These are phyloP conservation scores for Viola odorata DNA, from an alignment of 345 rosid genomes.

Conservation along the genomic window DNA sequence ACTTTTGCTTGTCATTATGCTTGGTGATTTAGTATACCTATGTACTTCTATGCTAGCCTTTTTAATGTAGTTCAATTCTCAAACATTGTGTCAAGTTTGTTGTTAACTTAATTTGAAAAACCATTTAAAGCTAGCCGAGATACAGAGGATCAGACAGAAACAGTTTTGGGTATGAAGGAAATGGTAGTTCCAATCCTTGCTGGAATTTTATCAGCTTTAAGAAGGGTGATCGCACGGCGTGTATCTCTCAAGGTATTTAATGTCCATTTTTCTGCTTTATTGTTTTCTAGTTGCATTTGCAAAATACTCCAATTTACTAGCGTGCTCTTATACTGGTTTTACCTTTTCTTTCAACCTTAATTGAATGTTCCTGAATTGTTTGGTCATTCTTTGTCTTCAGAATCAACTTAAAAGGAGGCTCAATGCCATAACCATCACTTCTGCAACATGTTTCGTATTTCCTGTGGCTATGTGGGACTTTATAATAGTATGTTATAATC, in stretches of 20 bases:
- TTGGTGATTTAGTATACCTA: too few relatives aligned
- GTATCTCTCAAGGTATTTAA: conserved; percentile 78
- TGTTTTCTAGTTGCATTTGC: conserved; percentile 8
- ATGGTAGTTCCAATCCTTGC: conserved; percentile 82
- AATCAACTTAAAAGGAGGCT: conserved; percentile 88
- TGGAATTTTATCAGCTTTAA: conserved; percentile 88
- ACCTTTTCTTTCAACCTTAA: too few relatives aligned
- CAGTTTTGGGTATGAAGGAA: conserved; percentile 57
- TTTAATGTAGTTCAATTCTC: too few relatives aligned
- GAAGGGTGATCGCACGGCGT: conserved; percentile 92
- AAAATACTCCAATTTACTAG: background rate
- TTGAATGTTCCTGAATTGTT: background rate
- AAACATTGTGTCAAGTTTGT: conserved; percentile 11
- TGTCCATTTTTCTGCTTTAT: conserved; percentile 5
- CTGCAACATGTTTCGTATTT: conserved; percentile 87
- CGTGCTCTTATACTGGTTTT: background rate
- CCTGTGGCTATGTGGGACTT: conserved; percentile 99
- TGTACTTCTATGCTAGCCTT: too few relatives aligned
- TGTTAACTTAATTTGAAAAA: conserved; percentile 56
- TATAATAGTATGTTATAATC: conserved; percentile 56
- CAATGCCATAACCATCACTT: conserved; percentile 78
- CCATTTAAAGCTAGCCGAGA: conserved; percentile 50
- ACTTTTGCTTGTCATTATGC: too few relatives aligned
- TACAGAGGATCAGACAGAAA: conserved; percentile 45
- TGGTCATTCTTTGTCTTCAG: conserved; percentile 29